Percentiles rank a stretch among this genome's conserved stretches.
phyloP scores from a whole-genome alignment of 345 rosid species.

The Trapa bicornis region DNA sequence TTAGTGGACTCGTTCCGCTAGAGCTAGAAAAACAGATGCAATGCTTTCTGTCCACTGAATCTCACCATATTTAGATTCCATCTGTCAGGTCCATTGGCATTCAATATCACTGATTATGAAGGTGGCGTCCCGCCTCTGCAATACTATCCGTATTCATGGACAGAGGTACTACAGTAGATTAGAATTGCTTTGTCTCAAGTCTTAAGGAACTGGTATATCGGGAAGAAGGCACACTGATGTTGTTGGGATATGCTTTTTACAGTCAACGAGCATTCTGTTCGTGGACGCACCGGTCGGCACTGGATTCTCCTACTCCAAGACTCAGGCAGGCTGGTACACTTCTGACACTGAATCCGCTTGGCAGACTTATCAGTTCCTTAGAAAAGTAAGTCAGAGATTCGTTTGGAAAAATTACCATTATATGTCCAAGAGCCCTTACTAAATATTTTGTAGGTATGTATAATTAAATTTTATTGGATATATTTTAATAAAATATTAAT shows the following conservation, averaged over 20 bases:
- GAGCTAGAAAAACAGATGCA: no score
- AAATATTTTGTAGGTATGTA: no score
- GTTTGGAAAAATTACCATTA: background rate
- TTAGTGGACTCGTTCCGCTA: no score
- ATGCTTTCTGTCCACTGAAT: no score
- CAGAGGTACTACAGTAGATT: conserved; percentile 11
- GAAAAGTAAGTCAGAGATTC: conserved; percentile 15
- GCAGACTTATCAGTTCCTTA: conserved; percentile 17
- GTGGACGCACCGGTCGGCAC: conserved; percentile 33
- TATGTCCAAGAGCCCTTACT: no score
- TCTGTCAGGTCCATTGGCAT: conserved; percentile 20
- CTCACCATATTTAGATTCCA: background rate
- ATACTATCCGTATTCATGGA: conserved; percentile 20
- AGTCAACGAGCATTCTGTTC: conserved; percentile 25
- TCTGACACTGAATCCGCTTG: conserved; percentile 16
- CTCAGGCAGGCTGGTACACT: conserved; percentile 9
- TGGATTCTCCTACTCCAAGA: conserved; percentile 30
- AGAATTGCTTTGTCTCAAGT: background rate
- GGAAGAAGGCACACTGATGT: background rate
- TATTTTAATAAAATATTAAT: no score
- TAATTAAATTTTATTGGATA: no score
- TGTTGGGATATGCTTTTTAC: background rate
- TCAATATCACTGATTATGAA: conserved; percentile 17
- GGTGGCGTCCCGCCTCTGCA: conserved; percentile 21
- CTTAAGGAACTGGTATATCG: background rate